A percentile compares a stretch with the other conserved stretches of the same genome.
Conservation (phyloP, 2,329 filamentous ascomycete species). For the Aspergillus carbonarius region DNA sequence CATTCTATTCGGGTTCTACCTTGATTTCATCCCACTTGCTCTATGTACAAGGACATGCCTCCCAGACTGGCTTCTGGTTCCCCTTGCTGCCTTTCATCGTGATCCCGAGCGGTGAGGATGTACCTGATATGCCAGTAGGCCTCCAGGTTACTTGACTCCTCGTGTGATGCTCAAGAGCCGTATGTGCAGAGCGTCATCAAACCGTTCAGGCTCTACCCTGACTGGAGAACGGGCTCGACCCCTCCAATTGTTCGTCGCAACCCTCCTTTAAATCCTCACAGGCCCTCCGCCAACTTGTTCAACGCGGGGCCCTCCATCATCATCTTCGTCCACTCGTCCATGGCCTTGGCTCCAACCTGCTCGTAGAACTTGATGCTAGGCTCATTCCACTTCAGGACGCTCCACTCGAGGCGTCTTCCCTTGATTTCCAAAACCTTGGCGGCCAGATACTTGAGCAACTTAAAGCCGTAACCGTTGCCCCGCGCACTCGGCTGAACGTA, state of each 20-base stretch:
- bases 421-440: constrained; percentile 70
- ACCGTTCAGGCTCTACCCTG: not conserved
- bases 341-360: constrained; percentile 43
- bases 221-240: not conserved
- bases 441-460: constrained; percentile 73
- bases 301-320: constrained; percentile 49
- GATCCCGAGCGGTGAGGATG: too few relatives aligned
- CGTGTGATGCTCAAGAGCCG: too few relatives aligned
- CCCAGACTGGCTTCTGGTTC: too few relatives aligned
- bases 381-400: constrained; percentile 88
- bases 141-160: not conserved
- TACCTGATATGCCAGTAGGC: too few relatives aligned
- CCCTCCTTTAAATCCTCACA: not conserved
- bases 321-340: constrained; percentile 53
- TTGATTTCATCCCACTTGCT: too few relatives aligned
- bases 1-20: too few relatives aligned
- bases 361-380: constrained; percentile 84
- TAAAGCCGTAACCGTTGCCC: constrained; percentile 75
- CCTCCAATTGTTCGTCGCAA: not conserved
- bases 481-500: constrained; percentile 72
- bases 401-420: constrained; percentile 82
- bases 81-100: too few relatives aligned
- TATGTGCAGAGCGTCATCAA: not conserved
- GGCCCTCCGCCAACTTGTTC: constrained; percentile 39
- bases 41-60: not conserved